These are phyloP conservation scores for Phytopythium helicoides DNA, from an alignment of 352 stramenopile species.

Conservation along the genomic window DNA sequence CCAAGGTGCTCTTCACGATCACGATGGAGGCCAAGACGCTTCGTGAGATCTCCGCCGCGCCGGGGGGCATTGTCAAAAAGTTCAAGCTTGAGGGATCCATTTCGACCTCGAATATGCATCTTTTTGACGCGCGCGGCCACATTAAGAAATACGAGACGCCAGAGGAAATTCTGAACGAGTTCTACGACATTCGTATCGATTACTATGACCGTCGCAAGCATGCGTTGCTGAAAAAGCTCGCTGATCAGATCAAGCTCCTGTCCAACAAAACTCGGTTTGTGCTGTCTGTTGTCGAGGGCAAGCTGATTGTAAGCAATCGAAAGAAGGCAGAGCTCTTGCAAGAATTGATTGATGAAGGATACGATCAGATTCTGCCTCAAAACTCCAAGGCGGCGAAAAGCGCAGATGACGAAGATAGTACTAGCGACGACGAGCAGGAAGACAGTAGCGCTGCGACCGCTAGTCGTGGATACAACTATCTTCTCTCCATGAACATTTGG, in stretches of 20 bases:
- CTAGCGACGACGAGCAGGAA: conserved; percentile 33
- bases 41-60: conserved; percentile 61
- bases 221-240: conserved; percentile 82
- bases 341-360: conserved; percentile 88
- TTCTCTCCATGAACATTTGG: conserved; percentile 94
- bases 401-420: conserved; percentile 46
- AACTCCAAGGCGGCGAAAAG: conserved; percentile 49
- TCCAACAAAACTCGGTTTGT: conserved; percentile 97
- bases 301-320: conserved; percentile 93
- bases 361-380: conserved; percentile 68
- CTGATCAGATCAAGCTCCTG: conserved; percentile 89
- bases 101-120: conserved; percentile 96
- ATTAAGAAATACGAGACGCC: conserved; percentile 95
- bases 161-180: conserved; percentile 93
- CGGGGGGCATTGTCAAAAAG: conserved; percentile 89
- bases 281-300: conserved; percentile 88
- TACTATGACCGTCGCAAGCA: conserved; percentile 94
- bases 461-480: conserved; percentile 91
- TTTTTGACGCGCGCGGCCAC: conserved; percentile 88
- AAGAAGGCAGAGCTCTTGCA: conserved; percentile 92
- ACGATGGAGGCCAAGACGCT: conserved; percentile 69
- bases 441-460: conserved; percentile 33
- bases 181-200: conserved; percentile 90
- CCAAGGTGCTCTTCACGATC: conserved; percentile 91
- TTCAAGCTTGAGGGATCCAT: conserved; percentile 95